phyloP scores from a whole-genome alignment of 2,329 filamentous ascomycete species.

The Ascochyta viciae-villosae region DNA sequence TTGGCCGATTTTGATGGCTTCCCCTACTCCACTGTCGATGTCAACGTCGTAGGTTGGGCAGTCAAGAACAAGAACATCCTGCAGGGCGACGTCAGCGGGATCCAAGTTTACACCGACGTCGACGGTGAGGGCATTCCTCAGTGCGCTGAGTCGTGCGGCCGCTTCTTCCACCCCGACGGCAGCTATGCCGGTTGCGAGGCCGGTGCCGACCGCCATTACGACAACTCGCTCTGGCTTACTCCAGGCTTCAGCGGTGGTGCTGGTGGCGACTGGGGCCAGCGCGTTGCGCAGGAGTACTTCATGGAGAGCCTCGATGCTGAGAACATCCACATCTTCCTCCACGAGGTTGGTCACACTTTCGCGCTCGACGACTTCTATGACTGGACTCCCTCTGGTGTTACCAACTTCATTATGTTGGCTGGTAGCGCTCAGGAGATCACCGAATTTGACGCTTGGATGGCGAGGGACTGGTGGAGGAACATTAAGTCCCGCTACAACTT shows the following conservation, averaged over 20 bases:
- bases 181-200: conserved; percentile 52
- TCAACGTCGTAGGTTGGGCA: conserved; percentile 55
- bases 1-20: conserved; percentile 56
- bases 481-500: conserved; percentile 33
- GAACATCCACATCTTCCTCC: conserved; percentile 56
- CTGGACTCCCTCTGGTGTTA: conserved; percentile 54
- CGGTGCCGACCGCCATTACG: conserved; percentile 52
- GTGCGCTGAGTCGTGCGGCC: conserved; percentile 53
- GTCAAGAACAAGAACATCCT: conserved; percentile 50
- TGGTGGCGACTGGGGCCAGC: conserved; percentile 59
- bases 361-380: conserved; percentile 55
- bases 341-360: conserved; percentile 56
- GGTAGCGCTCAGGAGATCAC: conserved; percentile 54
- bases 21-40: conserved; percentile 51
- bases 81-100: conserved; percentile 45
- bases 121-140: conserved; percentile 53
- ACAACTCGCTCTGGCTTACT: conserved; percentile 58
- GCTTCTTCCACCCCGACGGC: conserved; percentile 56
- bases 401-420: conserved; percentile 57
- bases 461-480: conserved; percentile 57
- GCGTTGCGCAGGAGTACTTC: conserved; percentile 55
- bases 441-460: conserved; percentile 60
- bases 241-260: conserved; percentile 55
- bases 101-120: conserved; percentile 53
- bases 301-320: conserved; percentile 47